Evolutionary conservation across 495 filamentous ascomycete genomes (phyloP), one percentile per base, ranked within the genome.

Genomic region (Penicillium psychrofluorescens): DNA sequence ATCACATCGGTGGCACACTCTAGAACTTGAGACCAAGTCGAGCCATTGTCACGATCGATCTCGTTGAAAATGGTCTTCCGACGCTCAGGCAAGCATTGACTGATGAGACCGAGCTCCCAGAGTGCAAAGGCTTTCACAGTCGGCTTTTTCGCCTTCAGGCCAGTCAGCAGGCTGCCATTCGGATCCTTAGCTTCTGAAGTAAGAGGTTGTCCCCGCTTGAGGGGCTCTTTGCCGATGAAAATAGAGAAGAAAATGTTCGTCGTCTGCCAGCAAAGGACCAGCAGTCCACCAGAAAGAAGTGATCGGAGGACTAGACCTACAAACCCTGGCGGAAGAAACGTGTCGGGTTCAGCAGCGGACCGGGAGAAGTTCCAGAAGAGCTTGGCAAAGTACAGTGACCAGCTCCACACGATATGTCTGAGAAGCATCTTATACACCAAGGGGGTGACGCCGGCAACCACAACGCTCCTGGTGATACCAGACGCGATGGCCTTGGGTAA

Each of bases 1-100:
- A 97, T 76, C 12, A 81, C 74, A 27, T 75, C 72, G 1, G 90
- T 63, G 55, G 85, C 87, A 28, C 79, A 64, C 22, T 62, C 67
- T 41, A 81, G 72, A 32, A 96, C 77, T 51, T 95, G 88, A 11
- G 80, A 78, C 89, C 89, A 95, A 37, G 81, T 83, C 6, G 84
- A 76, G 2, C 83, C 84, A 30, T 80, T 82, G 29, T 78, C 77
- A 46, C 92, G 87, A 45, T 95, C 87, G 40, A 96, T 84, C 51
- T 97, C 94, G 43, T 82, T 80, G 65, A 88, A 96, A 41, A 98
- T 88, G 13, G 78, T 74, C 56, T 84, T 86, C 15, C 92, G 80
- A 28, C 94, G 79, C 8, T 78, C 76, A 8, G 80, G 68, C 46
- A 80, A 88, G 29, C 79, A 77, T 40, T 84, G 74, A 38, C 86